phyloP scores from a whole-genome alignment of 1,139 yeast species.

The Pichia cactophila region DNA sequence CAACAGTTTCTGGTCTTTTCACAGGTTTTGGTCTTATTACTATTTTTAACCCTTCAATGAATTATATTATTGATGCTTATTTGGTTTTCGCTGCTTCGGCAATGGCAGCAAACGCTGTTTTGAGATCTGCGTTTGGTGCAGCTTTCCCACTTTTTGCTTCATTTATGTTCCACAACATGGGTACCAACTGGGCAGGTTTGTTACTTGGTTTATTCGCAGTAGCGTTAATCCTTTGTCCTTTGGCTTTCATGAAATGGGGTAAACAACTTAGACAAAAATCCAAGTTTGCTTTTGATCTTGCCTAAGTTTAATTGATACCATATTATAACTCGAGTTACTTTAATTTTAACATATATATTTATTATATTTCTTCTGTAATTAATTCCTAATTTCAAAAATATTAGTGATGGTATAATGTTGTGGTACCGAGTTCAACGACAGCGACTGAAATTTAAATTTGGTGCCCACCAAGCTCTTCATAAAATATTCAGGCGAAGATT shows the following conservation, averaged over 20 bases:
- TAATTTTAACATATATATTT: neutral
- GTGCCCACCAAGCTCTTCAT: too few relatives aligned
- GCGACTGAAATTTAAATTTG: too few relatives aligned
- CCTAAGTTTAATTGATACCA: neutral
- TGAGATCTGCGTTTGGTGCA: slow-evolving; percentile 61
- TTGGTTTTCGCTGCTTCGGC: slow-evolving; percentile 82
- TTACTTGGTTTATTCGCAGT: slow-evolving; percentile 63
- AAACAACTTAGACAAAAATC: slow-evolving; percentile 51
- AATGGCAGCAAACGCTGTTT: slow-evolving; percentile 76
- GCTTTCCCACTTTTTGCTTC: slow-evolving; percentile 74
- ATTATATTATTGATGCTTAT: slow-evolving; percentile 76
- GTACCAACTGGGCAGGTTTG: slow-evolving; percentile 78
- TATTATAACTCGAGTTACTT: neutral
- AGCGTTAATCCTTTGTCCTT: slow-evolving; percentile 66
- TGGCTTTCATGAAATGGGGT: slow-evolving; percentile 62
- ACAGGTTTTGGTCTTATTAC: slow-evolving; percentile 70
- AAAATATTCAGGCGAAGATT: too few relatives aligned
- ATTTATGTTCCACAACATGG: slow-evolving; percentile 68
- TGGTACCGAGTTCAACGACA: too few relatives aligned
- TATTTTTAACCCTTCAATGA: slow-evolving; percentile 70
- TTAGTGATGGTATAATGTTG: too few relatives aligned
- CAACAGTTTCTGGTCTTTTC: slow-evolving; percentile 63
- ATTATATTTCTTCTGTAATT: neutral
- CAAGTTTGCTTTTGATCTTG: slow-evolving; percentile 48
- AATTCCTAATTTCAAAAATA: neutral